phyloP scores from a whole-genome alignment of 768 basidiomycete species.

The Termitomyces sp. region DNA sequence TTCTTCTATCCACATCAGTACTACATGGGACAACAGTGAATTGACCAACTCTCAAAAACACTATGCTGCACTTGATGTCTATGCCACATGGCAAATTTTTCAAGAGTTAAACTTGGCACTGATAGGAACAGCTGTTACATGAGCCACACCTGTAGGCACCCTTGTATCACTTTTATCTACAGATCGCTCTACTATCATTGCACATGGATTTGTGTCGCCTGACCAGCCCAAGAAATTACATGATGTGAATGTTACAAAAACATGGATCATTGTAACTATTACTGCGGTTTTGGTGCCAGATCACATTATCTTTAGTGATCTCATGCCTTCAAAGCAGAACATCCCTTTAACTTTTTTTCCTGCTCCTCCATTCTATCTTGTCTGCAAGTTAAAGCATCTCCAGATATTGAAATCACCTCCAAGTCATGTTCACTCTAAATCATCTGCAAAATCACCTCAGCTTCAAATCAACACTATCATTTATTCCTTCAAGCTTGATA shows the following conservation, averaged over 20 bases:
- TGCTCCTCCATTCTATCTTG: neutral
- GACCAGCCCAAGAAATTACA: neutral
- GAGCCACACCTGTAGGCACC: neutral
- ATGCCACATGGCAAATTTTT: neutral
- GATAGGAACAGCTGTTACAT: neutral
- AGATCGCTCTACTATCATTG: neutral
- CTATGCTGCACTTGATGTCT: neutral
- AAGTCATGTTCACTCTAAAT: no score
- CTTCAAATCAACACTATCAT: no score
- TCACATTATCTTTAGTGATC: neutral
- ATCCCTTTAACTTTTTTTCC: neutral
- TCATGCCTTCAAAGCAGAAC: neutral
- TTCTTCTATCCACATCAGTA: neutral
- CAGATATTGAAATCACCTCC: neutral
- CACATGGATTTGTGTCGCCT: neutral
- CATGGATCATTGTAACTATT: neutral
- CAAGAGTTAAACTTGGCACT: neutral
- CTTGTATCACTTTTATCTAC: neutral
- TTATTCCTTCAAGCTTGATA: neutral
- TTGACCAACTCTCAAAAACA: neutral
- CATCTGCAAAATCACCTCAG: no score
- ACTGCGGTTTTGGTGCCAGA: neutral
- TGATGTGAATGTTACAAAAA: neutral
- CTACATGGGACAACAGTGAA: neutral
- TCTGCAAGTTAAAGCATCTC: neutral